These are phyloP conservation scores for Mimosa pudica DNA, from an alignment of 306 rosid species.

Conservation along the genomic window DNA sequence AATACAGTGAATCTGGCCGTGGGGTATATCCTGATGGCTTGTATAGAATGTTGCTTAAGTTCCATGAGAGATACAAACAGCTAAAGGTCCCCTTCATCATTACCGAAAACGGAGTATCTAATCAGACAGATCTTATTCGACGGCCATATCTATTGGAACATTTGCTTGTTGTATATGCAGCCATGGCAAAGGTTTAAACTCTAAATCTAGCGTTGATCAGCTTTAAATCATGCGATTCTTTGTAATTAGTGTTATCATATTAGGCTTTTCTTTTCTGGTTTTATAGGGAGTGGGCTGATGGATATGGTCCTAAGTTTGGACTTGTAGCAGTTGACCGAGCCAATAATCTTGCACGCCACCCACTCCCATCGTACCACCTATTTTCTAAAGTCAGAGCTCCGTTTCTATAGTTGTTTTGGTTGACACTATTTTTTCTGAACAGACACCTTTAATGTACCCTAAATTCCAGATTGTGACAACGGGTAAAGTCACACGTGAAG, in stretches of 20 bases:
- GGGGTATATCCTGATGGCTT: slow-evolving; percentile 99
- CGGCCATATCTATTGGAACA: slow-evolving; percentile 87
- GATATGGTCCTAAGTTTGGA: slow-evolving; percentile 99
- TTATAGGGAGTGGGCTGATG: slow-evolving; percentile 99
- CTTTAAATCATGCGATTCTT: slow-evolving; percentile 24
- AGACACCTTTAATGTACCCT: slow-evolving; percentile 33
- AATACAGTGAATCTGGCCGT: slow-evolving; percentile 98
- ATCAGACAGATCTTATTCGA: slow-evolving; percentile 90
- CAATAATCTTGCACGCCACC: slow-evolving; percentile 66
- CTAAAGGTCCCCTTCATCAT: slow-evolving; percentile 78
- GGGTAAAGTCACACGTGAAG: slow-evolving; percentile 68
- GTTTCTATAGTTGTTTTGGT: slow-evolving; percentile 18
- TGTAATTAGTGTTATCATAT: slow-evolving; percentile 19
- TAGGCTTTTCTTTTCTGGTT: slow-evolving; percentile 35
- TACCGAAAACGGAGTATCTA: slow-evolving; percentile 88
- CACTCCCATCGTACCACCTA: slow-evolving; percentile 88
- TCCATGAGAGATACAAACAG: slow-evolving; percentile 90
- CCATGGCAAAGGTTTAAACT: slow-evolving; percentile 70
- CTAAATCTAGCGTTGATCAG: slow-evolving; percentile 21
- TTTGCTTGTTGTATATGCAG: slow-evolving; percentile 80
- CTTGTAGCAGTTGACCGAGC: slow-evolving; percentile 93
- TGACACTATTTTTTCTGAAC: slow-evolving; percentile 26
- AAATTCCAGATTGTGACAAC: slow-evolving; percentile 66
- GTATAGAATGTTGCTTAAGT: slow-evolving; percentile 86
- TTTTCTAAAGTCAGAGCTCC: slow-evolving; percentile 64